Conservation (phyloP, 345 rosid species). For the Eutrema yunnanense region DNA sequence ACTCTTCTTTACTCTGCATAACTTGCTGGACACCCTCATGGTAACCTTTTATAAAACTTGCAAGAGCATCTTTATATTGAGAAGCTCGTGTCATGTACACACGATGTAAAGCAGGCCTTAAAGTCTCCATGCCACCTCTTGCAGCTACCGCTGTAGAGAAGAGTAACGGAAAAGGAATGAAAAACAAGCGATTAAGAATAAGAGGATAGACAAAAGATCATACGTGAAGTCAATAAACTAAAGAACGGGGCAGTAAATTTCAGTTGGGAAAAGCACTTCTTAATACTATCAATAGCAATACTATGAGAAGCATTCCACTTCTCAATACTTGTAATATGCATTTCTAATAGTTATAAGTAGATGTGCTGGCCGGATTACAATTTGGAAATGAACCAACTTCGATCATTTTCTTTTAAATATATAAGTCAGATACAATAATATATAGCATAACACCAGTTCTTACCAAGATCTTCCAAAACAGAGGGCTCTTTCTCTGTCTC, state of each 20-base stretch:
- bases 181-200: not conserved
- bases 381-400: not conserved
- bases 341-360: not conserved
- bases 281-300: not conserved
- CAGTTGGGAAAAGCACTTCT: not conserved
- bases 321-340: not conserved
- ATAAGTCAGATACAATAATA: not conserved
- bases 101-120: constrained; percentile 84
- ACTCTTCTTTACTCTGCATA: constrained; percentile 47
- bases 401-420: not conserved
- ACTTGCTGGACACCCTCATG: constrained; percentile 76
- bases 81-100: constrained; percentile 88
- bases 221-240: not conserved
- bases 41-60: constrained; percentile 66
- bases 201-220: not conserved
- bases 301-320: not conserved
- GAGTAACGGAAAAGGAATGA: not conserved
- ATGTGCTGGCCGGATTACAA: not conserved
- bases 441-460: not conserved
- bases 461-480: constrained; percentile 84
- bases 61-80: constrained; percentile 74
- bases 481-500: constrained; percentile 58
- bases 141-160: constrained; percentile 70
- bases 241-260: not conserved
- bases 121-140: constrained; percentile 87